Evolutionary conservation across 345 rosid species (phyloP), one percentile per base, ranked within the genome.

Genomic region (Lepidium didymum): DNA sequence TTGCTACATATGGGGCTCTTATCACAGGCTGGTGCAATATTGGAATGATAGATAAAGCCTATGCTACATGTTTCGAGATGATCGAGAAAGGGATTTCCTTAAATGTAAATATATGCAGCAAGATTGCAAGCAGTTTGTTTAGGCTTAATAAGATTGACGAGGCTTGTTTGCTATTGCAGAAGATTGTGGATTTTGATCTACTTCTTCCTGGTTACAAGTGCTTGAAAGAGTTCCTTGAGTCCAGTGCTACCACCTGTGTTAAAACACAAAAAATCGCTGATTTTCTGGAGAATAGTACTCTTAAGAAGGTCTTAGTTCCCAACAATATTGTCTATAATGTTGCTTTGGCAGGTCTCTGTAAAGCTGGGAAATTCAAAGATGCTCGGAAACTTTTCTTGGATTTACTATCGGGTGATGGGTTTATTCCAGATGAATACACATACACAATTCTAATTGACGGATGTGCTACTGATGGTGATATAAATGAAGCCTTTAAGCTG

Each of bases 301-400:
- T 77, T 52, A 75, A 67, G 69, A 75, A 62, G 47, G 75, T 76
- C 60, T 77, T 79, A 79, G 67, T 76, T 16, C 82, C 88, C 57
- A 85, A 74, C 71, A 82, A 75, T 55, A 79, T 89, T 65, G 79
- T 86, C 51, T 83, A 86, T 76, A 87, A 87, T 70, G 78, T 89
- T 70, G 87, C 85, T 40, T 74, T 89, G 15, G 77, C 84, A n/a
- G 92, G 90, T 50, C 75, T 89, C 33, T 86, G 90, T 75, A 86
- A 80, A 79, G 83, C 90, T 56, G 85, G 87, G 41, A 85, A 82
- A 75, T 55, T 85, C 67, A 77, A 73, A 49, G 84, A 81, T 47
- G 90, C 92, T 27, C 79, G 70, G 62, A 83, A 71, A n/a, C 67
- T 82, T 33, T 82, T 89, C 72, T 78, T 81, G 5, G 76, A 67